phyloP scores from a whole-genome alignment of 495 filamentous ascomycete species.

The Cenococcum geophilum region DNA sequence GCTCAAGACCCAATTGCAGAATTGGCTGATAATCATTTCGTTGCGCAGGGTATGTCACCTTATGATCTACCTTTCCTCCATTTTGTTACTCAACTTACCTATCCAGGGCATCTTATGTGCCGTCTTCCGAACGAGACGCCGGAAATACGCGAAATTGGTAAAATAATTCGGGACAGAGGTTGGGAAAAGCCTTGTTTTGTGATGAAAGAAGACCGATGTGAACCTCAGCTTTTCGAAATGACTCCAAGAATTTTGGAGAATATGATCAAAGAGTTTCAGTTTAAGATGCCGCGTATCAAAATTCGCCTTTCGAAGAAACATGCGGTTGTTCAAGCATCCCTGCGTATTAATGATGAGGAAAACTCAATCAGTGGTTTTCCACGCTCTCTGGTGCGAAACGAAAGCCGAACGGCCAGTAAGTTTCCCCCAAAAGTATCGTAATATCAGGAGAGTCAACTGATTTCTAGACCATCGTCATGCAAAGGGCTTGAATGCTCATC shows the following conservation, averaged over 20 bases:
- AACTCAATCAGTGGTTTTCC: conserved; percentile 5
- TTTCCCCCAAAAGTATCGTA: background rate
- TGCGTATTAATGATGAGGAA: background rate
- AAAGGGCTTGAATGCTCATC: background rate
- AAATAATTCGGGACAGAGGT: background rate
- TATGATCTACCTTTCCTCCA: background rate
- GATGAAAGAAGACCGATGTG: background rate
- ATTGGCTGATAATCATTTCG: background rate
- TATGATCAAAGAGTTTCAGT: conserved; percentile 5
- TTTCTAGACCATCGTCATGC: background rate
- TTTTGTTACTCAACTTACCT: background rate
- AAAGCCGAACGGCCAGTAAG: background rate
- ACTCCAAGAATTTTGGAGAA: background rate
- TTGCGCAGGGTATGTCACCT: background rate
- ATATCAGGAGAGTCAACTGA: background rate
- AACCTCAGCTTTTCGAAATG: background rate
- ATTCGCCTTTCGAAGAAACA: background rate
- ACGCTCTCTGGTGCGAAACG: conserved; percentile 1
- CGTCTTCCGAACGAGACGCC: conserved; percentile 7
- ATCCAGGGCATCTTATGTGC: background rate
- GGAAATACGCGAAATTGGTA: conserved; percentile 4
- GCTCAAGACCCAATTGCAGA: background rate
- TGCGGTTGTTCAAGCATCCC: background rate
- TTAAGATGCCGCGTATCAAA: background rate
- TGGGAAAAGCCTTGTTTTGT: background rate